Evolutionary conservation across 352 stramenopile genomes (phyloP), one percentile per base, ranked within the genome.

Genomic region (Globisporangium spiculum): DNA sequence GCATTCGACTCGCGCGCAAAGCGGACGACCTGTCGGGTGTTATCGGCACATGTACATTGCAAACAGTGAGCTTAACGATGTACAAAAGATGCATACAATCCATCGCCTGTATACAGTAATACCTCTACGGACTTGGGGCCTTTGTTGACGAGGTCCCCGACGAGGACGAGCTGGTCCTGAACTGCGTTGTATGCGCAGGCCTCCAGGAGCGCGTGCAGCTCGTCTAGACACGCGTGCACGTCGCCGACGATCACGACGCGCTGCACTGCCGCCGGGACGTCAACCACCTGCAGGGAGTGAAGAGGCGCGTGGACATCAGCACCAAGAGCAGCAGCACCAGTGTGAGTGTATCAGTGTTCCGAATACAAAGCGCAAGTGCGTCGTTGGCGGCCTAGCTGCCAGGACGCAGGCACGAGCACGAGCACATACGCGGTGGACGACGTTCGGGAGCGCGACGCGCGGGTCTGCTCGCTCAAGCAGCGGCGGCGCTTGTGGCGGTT

Each of bases 141-240:
- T 78, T 98, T 98, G 75, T 97, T 98, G 50, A 95, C 90, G 63
- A 98, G 82, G 73, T 98, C 94, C 27, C 94, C 94, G 0, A 98
- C 94, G 3, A 97, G 82, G 58, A 97, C 77, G 20, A 98, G 78
- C 38, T 72, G 56, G 68, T 98, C 93, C 8, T 32, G 68, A 26
- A 52, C 82, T 71, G 74, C 75, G 70, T 73, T 74, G 71, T 78
- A 92, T n/a, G 63, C 22, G 52, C 78, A 84, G 30, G 68, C 72
- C 5, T 30, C 20, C n/a, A 96, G 72, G 14, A 96, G 76, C 63
- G 77, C 56, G 22, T 81, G 74, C 9, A 98, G 78, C 76, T 98
- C 94, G 36, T 92, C 79, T 27, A 90, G 86, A 73, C 94, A 98
- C 34, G 90, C 94, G 71, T 98, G 94, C 22, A 98, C 89, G 71